Evolutionary conservation across 2,329 filamentous ascomycete species (phyloP).

Genomic region (Fulvia fulva): DNA sequence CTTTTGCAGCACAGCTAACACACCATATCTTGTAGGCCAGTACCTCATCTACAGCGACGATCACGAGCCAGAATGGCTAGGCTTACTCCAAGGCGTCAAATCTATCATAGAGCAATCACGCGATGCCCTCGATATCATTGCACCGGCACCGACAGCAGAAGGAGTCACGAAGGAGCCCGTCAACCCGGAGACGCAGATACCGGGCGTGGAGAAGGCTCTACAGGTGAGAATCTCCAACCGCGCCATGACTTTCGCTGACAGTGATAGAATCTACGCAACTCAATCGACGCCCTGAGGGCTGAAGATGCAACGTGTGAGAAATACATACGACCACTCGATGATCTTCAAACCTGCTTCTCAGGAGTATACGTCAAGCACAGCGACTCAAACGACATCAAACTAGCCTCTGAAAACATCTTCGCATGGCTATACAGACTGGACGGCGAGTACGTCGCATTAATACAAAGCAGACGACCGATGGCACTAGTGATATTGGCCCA

Average conservation of each 20-base stretch:
- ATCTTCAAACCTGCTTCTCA: conserved; percentile 7
- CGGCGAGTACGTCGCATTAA: conserved; percentile 11
- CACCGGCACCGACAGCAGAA: not conserved
- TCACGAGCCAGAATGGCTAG: conserved; percentile 16
- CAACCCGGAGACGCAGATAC: conserved; percentile 5
- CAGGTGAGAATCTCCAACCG: not conserved
- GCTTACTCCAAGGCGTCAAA: conserved; percentile 17
- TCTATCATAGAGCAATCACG: conserved; percentile 9
- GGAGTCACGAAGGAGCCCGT: not conserved
- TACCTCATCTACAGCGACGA: conserved; percentile 16
- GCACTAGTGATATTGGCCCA: conserved; percentile 19
- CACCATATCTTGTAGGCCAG: conserved; percentile 7
- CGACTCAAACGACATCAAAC: not conserved
- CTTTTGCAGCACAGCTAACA: not conserved
- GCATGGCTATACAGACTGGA: conserved; percentile 16
- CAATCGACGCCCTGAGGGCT: conserved; percentile 12
- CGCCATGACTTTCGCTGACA: not conserved
- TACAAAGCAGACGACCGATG: conserved; percentile 14
- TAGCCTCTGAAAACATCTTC: conserved; percentile 10
- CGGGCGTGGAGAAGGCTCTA: conserved; percentile 7
- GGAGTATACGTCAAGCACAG: conserved; percentile 5
- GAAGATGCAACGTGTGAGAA: conserved; percentile 16
- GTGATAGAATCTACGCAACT: conserved; percentile 1
- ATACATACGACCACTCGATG: conserved; percentile 13
- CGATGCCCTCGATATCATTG: not conserved